Conservation (phyloP, 176 grass and related monocot species). For the Oryza nivara region DNA sequence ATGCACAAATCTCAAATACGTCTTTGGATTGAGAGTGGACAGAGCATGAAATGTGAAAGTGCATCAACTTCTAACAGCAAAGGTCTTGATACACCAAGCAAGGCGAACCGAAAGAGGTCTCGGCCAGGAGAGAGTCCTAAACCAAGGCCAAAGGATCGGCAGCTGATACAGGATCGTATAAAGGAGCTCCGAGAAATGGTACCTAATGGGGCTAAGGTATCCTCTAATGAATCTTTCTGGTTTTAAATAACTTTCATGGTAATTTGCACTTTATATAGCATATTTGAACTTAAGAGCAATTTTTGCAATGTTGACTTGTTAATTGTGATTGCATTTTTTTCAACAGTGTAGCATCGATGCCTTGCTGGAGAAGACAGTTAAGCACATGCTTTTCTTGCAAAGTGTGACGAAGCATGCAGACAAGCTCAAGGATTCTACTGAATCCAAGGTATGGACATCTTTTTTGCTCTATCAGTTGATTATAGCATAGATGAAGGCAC, state of each 20-base stretch:
- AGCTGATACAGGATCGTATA: constrained; percentile 81
- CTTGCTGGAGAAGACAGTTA: constrained; percentile 84
- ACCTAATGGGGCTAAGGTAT: constrained; percentile 80
- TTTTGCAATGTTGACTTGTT: constrained; percentile 7
- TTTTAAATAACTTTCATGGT: constrained; percentile 35
- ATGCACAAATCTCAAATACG: constrained; percentile 73
- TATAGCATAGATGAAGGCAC: constrained; percentile 11
- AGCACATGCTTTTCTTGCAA: constrained; percentile 93
- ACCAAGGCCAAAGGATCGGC: constrained; percentile 77
- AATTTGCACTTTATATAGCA: constrained; percentile 28
- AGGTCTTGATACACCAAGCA: constrained; percentile 56
- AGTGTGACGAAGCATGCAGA: constrained; percentile 75
- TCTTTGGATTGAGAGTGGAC: constrained; percentile 64
- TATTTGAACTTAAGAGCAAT: constrained; percentile 14
- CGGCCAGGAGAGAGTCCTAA: constrained; percentile 67
- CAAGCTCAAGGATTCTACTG: constrained; percentile 70
- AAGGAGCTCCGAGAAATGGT: constrained; percentile 85
- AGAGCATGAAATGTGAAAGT: constrained; percentile 66
- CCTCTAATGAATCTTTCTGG: constrained; percentile 25
- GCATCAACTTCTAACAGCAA: constrained; percentile 73
- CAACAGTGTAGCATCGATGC: constrained; percentile 87
- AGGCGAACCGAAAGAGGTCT: constrained; percentile 69
- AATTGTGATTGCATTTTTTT: constrained; percentile 39
- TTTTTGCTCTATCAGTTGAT: constrained; percentile 13
- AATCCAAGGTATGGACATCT: constrained; percentile 62